Evolutionary conservation across 2,329 filamentous ascomycete species (phyloP), one percentile per base, ranked within the genome.

Genomic region (Coniochaeta pulveracea): DNA sequence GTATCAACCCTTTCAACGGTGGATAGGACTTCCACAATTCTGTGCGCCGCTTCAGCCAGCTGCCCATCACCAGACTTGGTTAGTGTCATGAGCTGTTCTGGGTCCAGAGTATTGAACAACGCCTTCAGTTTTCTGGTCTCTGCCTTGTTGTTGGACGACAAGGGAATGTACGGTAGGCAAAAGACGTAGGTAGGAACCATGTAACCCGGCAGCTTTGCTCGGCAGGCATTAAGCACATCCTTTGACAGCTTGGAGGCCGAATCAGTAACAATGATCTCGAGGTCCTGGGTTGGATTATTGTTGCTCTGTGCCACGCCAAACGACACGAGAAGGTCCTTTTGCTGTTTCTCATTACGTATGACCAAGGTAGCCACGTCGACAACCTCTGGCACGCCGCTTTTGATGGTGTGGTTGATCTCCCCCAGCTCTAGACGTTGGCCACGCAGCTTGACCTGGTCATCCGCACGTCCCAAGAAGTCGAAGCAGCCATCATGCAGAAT

Each of bases 151-250:
- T 94, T 95, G 6, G 82, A 63, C 2, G 85, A 93, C 0, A 95
- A 63, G 0, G 88, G 88, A 34, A 95, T 76, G 6, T 61, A 66
- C 0, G 76, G 68, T 6, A 94, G 57, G 4, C 70, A 71, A 16
- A 94, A 61, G 37, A 93, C 76, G 47, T 91, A 84, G 0, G 85
- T 88, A 1, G 88, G 89, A 2, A 95, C 72, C 88, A 95, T 95
- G 51, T 95, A 95, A 0, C 69, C 71, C 0, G 88, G 83, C 3
- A 95, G 66, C 15, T 64, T 73, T 2, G 70, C 61, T 21, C 71
- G 69, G 44, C 86, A 94, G n/a, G 74, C 70, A 16, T 68, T 60
- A 42, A 67, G 67, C 5, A 76, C 70, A 4, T 51, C 51, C 1
- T 48, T 51, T 6, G 67, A 55, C 3, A 77, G 46, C 0, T 49